These are phyloP conservation scores for Lachnellula subtilissima DNA, from an alignment of 2,329 filamentous ascomycete genomes.

Conservation along the genomic window DNA sequence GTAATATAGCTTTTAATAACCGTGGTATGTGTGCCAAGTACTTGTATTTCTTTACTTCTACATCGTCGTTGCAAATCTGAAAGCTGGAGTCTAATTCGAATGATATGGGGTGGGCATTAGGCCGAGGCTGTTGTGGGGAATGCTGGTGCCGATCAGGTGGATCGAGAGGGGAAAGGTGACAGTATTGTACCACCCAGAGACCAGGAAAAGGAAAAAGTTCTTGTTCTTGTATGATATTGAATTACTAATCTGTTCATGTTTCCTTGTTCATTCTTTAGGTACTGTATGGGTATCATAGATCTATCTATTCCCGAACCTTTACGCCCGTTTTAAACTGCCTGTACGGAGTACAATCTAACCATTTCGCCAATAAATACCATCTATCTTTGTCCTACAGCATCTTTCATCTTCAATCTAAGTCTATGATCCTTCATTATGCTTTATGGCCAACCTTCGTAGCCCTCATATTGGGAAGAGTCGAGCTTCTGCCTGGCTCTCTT, in stretches of 20 bases:
- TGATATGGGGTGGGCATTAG: too few relatives aligned
- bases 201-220: neutral
- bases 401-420: neutral
- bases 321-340: neutral
- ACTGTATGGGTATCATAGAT: conserved; percentile 21
- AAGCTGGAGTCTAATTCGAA: too few relatives aligned
- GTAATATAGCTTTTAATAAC: neutral
- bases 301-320: conserved; percentile 1
- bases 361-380: neutral
- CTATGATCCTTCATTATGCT: neutral
- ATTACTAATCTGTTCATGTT: neutral
- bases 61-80: neutral
- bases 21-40: neutral
- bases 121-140: conserved; percentile 1
- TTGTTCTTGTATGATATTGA: neutral
- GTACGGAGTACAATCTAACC: neutral
- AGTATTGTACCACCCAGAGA: neutral
- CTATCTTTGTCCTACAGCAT: neutral
- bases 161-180: neutral
- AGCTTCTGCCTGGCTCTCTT: conserved; percentile 60
- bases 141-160: neutral
- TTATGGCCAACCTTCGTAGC: conserved; percentile 45
- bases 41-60: neutral
- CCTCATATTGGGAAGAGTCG: conserved; percentile 53
- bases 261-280: neutral